Evolutionary conservation across 225 moss, liverwort and hornwort genomes (phyloP).

Genomic region (Pleurozium schreberi): DNA sequence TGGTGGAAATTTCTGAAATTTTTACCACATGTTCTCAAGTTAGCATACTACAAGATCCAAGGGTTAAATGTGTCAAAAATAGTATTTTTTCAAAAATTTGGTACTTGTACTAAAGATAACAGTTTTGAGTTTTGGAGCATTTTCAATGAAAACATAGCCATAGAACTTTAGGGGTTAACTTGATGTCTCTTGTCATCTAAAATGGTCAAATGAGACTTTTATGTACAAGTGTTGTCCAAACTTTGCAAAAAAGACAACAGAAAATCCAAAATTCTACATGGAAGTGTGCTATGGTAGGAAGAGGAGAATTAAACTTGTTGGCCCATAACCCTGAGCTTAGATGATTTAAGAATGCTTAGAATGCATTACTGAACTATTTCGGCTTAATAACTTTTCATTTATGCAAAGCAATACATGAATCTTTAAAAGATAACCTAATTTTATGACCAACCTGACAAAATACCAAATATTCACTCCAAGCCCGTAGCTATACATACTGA

Average conservation of each 20-base stretch:
- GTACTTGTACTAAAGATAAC: too few species aligned
- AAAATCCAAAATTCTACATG: rapidly evolving
- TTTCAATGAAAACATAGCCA: too few species aligned
- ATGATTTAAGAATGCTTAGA: background rate
- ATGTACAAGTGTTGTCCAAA: too few species aligned
- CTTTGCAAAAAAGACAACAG: background rate
- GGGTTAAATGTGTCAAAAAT: too few species aligned
- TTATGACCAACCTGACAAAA: background rate
- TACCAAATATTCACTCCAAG: background rate
- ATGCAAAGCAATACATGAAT: background rate
- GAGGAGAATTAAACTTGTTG: background rate
- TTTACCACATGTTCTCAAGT: too few species aligned
- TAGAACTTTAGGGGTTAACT: too few species aligned
- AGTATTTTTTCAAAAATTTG: too few species aligned
- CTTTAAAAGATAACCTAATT: background rate
- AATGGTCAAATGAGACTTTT: rapidly evolving
- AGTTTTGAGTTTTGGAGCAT: too few species aligned
- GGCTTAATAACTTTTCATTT: background rate
- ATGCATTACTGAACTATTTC: background rate
- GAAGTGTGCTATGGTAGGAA: background rate
- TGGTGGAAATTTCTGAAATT: too few species aligned
- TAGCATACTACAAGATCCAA: too few species aligned
- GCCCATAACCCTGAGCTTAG: too few species aligned
- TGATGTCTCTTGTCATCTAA: rapidly evolving
- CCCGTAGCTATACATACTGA: background rate